Evolutionary conservation across 1,139 yeast species (phyloP).

Genomic region (Sugiyamaella grinbergsii): DNA sequence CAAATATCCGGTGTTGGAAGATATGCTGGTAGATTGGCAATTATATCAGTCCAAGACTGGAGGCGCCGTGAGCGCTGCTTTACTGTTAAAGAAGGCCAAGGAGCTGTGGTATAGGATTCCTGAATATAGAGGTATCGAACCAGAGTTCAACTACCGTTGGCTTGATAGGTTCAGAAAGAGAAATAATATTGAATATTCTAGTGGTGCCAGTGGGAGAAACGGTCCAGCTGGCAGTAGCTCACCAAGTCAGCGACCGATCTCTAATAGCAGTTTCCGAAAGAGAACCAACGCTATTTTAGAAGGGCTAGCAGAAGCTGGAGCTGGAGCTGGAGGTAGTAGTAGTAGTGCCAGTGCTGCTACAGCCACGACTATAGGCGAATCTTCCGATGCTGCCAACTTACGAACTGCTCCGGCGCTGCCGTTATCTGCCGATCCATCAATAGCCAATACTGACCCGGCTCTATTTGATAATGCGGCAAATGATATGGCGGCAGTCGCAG

Average conservation of each 20-base stretch:
- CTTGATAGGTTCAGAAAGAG: constrained; percentile 22
- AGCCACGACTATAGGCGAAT: too few relatives aligned
- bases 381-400: neutral
- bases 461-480: constrained; percentile 4
- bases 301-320: constrained; percentile 10
- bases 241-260: neutral
- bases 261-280: neutral
- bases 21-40: constrained; percentile 24
- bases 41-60: constrained; percentile 19
- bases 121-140: constrained; percentile 20
- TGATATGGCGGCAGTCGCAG: constrained; percentile 1
- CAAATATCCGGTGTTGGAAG: constrained; percentile 22
- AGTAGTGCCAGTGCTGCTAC: neutral
- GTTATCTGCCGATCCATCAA: constrained; percentile 12
- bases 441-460: constrained; percentile 21
- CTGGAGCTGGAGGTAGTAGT: neutral
- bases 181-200: constrained; percentile 20
- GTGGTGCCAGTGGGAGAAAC: neutral
- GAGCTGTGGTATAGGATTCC: constrained; percentile 23
- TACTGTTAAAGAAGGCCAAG: constrained; percentile 20
- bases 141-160: constrained; percentile 24
- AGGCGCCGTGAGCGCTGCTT: constrained; percentile 20
- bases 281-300: constrained; percentile 4
- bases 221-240: constrained; percentile 4
- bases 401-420: constrained; percentile 3